Conservation (phyloP, 257 asterid species). For the Osmanthus fragrans region DNA sequence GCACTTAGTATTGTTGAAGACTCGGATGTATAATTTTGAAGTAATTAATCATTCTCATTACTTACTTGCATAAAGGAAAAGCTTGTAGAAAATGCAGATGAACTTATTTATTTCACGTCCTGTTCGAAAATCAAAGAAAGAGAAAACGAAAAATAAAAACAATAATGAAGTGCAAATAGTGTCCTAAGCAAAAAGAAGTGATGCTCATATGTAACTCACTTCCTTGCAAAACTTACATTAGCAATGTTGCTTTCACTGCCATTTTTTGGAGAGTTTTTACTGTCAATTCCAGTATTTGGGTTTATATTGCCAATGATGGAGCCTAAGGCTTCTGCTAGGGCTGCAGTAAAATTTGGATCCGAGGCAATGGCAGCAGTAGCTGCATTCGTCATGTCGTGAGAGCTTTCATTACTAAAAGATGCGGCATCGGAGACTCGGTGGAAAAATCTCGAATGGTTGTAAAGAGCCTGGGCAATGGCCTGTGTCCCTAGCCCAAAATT, state of each 20-base stretch:
- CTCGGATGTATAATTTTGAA: background rate
- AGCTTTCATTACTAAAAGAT: background rate
- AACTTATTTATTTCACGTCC: background rate
- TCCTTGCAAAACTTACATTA: background rate
- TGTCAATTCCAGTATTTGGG: slow-evolving; percentile 10
- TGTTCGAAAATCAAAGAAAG: background rate
- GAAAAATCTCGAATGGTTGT: slow-evolving; percentile 7
- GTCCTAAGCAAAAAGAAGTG: no score
- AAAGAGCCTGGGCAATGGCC: background rate
- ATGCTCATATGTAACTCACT: slow-evolving; percentile 1
- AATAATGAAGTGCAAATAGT: background rate
- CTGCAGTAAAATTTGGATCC: slow-evolving; percentile 44
- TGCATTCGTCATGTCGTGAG: slow-evolving; percentile 34
- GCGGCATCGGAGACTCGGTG: background rate
- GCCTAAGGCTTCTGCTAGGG: slow-evolving; percentile 37
- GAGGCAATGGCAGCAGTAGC: slow-evolving; percentile 36
- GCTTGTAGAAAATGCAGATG: background rate
- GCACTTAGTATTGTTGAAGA: slow-evolving; percentile 37
- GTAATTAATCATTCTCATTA: background rate
- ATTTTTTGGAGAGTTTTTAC: background rate
- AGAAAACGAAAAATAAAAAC: background rate
- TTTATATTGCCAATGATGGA: slow-evolving; percentile 36
- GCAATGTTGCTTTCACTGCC: background rate
- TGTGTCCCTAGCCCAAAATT: background rate
- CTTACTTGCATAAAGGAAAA: background rate